Base-by-base conservation (phyloP, 768 basidiomycete species). In the Russula virescens region DNA sequence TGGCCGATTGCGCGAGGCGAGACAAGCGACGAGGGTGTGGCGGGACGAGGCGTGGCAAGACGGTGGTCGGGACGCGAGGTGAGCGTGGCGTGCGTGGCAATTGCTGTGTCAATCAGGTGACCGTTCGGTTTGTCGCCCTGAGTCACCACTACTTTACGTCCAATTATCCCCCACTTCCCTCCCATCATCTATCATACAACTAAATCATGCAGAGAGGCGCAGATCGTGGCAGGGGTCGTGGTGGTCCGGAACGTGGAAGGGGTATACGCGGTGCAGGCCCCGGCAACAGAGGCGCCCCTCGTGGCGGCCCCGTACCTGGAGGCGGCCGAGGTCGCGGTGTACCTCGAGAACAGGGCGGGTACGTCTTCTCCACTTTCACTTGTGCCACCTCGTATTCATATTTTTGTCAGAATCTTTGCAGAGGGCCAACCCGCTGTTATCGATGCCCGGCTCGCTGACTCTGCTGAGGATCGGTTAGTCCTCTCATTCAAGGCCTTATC, bases 381-480 rank as follows among this genome's bases (percentile, higher is more conserved):
- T 11, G 16, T 43, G 47, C 34, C 42, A 51, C 34, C 26, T 11
- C 60, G 42, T 25, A 38, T n/a, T 45, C 31, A 38, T 31, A 28
- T 50, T 1, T 31, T 56, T 52, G 51, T 13, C 56, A 81, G 80
- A n/a, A 68, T 81, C 34, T 82, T 80, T 64, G 70, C 74, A 53
- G 72, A 72, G 1, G 71, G 71, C 45, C 64, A 64, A 57, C 71
- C 70, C 72, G 86, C 69, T 66, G 76, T 81, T 16, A 71, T 91
- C 46, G 79, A 84, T 62, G 73, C 75, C 49, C 89, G 90, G 73
- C 72, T 74, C 38, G 75, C 78, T 55, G 62, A 72, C 62, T 78
- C 77, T 1, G 58, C 63, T 10, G 77, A 81, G 68, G 77, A 81
- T 53, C 68, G 73, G 5, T 74, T 83, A 4, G 71, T 83, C n/a